These are phyloP conservation scores for Gigaspora rosea DNA, from an alignment of 192 early-diverging fungal species.

Conservation along the genomic window DNA sequence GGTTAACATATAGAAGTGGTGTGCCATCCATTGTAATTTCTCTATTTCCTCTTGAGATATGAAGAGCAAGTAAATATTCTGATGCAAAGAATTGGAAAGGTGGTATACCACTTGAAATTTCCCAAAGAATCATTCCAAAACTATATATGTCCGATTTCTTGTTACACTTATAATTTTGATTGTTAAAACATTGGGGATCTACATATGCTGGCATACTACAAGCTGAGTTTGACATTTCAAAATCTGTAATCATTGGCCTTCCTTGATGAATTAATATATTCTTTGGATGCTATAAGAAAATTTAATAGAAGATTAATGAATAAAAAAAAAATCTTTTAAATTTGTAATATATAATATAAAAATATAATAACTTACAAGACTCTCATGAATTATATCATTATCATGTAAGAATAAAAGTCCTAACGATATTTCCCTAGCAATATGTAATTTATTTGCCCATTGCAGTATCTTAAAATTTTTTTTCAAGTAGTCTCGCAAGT, in stretches of 20 bases:
- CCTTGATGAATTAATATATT: too few species aligned
- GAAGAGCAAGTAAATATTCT: conserved; percentile 40
- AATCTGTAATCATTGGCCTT: too few species aligned
- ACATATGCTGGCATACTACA: not conserved
- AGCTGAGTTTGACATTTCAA: too few species aligned
- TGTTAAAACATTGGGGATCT: not conserved
- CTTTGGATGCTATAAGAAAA: too few species aligned
- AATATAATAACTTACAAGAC: too few species aligned
- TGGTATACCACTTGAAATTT: conserved; percentile 41
- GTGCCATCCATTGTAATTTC: conserved; percentile 40
- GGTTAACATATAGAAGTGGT: conserved; percentile 36
- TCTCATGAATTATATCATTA: not conserved
- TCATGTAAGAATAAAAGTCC: conserved; percentile 34
- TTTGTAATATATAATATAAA: too few species aligned
- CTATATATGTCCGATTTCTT: conserved; percentile 38
- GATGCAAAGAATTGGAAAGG: conserved; percentile 37
- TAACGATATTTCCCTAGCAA: conserved; percentile 37
- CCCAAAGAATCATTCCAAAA: conserved; percentile 45
- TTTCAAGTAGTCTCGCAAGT: conserved; percentile 40
- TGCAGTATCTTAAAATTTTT: conserved; percentile 37
- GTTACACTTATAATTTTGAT: not conserved
- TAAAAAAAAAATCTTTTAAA: too few species aligned
- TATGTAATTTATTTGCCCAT: conserved; percentile 40
- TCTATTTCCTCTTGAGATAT: conserved; percentile 42
- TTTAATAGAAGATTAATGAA: too few species aligned